These are phyloP conservation scores for Mucor velutinosus DNA, from an alignment of 371 early-diverging fungal species.

Conservation along the genomic window DNA sequence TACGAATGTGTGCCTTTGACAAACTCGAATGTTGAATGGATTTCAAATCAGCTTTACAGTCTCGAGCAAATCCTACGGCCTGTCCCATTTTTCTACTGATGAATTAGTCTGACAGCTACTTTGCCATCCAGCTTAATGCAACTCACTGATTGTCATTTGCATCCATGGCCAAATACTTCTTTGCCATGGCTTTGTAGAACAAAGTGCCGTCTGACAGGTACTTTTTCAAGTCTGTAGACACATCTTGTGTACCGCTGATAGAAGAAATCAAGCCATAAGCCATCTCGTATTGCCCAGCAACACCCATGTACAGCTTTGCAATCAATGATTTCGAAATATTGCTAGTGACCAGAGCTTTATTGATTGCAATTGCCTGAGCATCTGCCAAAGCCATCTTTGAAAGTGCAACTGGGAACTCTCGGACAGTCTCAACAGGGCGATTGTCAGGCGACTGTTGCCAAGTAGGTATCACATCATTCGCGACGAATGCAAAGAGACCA, in stretches of 20 bases:
- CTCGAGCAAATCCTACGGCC: constrained; percentile 62
- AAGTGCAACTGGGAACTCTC: constrained; percentile 46
- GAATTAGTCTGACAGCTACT: neutral
- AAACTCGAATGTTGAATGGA: constrained; percentile 56
- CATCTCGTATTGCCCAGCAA: constrained; percentile 65
- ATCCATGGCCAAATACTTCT: constrained; percentile 63
- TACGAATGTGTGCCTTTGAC: constrained; percentile 43
- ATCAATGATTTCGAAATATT: constrained; percentile 58
- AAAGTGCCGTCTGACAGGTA: constrained; percentile 59
- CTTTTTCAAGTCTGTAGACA: constrained; percentile 57
- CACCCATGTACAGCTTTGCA: constrained; percentile 65
- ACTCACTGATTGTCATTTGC: constrained; percentile 66
- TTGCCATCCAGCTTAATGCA: too few relatives aligned
- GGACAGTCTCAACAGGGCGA: constrained; percentile 48
- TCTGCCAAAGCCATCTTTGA: constrained; percentile 58
- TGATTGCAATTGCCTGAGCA: constrained; percentile 55
- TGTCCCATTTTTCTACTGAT: constrained; percentile 56
- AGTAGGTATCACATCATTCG: constrained; percentile 54
- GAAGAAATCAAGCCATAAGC: constrained; percentile 64
- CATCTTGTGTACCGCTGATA: constrained; percentile 55
- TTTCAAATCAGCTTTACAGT: constrained; percentile 54
- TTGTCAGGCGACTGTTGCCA: constrained; percentile 41
- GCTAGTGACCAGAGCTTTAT: constrained; percentile 41
- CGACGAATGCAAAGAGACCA: constrained; percentile 59
- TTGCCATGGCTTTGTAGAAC: constrained; percentile 62